A percentile compares a stretch with the other conserved stretches of the same genome.
Conservation (phyloP, 305 asterid species). For the Fraxinus nigra region DNA sequence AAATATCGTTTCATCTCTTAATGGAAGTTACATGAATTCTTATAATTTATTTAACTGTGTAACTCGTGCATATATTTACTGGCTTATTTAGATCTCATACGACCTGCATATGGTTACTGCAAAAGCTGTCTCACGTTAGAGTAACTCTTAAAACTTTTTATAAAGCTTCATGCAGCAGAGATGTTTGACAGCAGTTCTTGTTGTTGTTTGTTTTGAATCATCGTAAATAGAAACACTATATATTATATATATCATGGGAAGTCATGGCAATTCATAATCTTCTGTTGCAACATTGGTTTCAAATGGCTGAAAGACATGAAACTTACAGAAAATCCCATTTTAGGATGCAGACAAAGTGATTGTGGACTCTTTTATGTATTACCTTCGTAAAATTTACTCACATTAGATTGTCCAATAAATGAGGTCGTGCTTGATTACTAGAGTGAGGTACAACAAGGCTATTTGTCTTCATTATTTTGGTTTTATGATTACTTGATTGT, state of each 20-base stretch:
- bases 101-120: background rate
- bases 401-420: background rate
- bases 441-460: background rate
- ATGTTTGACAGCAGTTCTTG: background rate
- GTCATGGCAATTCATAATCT: background rate
- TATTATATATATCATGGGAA: background rate
- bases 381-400: background rate
- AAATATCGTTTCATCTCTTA: background rate
- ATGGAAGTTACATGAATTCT: background rate
- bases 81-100: background rate
- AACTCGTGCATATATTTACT: background rate
- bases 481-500: background rate
- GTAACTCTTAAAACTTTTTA: background rate
- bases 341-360: background rate
- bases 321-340: background rate
- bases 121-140: background rate
- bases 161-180: background rate
- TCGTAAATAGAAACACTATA: background rate
- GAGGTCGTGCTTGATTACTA: background rate
- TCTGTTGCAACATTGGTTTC: background rate
- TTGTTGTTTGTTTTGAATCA: background rate
- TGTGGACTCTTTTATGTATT: background rate
- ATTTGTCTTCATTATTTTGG: background rate
- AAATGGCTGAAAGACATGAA: background rate
- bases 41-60: background rate